Base-by-base conservation (phyloP, 768 basidiomycete species). In the Mycena galericulata region DNA sequence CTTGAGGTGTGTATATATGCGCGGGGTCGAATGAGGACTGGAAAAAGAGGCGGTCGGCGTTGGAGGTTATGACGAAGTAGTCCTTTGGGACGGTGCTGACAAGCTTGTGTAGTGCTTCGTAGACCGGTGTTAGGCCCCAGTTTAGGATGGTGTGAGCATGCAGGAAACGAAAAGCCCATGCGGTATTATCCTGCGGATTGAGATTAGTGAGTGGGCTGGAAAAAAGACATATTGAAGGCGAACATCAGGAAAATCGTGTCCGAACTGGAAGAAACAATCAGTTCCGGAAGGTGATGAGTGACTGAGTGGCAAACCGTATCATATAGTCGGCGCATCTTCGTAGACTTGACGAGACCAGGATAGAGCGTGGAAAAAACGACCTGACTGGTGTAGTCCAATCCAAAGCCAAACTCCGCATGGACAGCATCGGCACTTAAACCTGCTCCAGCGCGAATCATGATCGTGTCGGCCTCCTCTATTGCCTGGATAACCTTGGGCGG, bases 371-470 rank as follows among this genome's bases (percentile, higher is more conserved):
- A 51, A 27, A 62, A 62, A n/a, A 54, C 50, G 2, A 10, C 15
- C 29, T 36, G 22, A 49, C 41, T 54, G 18, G 61, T 62, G 27
- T 62, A 54, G 50, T 62, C 61, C 9, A 62, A 50, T 3, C 27
- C 40, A 24, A 62, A 43, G 18, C 49, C 61, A 41, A 51, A 40
- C 61, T 41, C 45, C 24, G 32, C 53, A 27, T 45, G 38, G 30
- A 62, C 61, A 7, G 60, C 60, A 18, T 62, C 60, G 9, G 32
- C 60, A 17, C 61, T 62, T 40, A 62, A 36, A 20, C 61, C 61
- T n/a, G 61, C 50, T 12, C 61, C 61, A 30, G 61, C 61, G 29
- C 50, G 50, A 62, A 62, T 54, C 50, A 62, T 62, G 50, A 62
- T 54, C 2, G 27, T 36, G 61, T 62, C 61, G 14, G 61, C 61